phyloP scores from a whole-genome alignment of 2,329 filamentous ascomycete species.

The Penicillium janthinellum region DNA sequence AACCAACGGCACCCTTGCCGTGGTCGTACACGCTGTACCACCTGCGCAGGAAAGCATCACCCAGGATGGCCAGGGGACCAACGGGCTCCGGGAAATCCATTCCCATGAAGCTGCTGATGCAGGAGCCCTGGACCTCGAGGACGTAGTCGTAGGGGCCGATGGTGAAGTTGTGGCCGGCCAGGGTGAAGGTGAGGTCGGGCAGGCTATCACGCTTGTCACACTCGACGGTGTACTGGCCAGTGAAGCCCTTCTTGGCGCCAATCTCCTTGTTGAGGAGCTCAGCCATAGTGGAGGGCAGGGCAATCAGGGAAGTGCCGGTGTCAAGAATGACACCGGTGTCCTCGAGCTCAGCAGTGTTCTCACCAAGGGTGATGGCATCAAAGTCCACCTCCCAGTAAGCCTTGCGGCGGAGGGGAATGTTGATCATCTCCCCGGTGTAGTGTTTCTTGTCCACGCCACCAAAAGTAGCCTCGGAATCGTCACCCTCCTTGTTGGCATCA shows the following conservation, averaged over 20 bases:
- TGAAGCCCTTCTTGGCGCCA: constrained; percentile 95
- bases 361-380: constrained; percentile 85
- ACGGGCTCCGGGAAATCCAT: constrained; percentile 87
- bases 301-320: constrained; percentile 96
- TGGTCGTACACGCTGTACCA: constrained; percentile 94
- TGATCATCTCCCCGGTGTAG: constrained; percentile 82
- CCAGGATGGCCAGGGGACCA: constrained; percentile 91
- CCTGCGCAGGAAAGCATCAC: constrained; percentile 60
- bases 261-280: constrained; percentile 98
- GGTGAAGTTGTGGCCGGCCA: constrained; percentile 89
- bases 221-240: constrained; percentile 94
- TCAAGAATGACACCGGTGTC: constrained; percentile 96
- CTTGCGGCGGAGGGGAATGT: constrained; percentile 94
- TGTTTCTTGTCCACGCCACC: constrained; percentile 83
- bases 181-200: constrained; percentile 87
- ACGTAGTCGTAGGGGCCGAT: constrained; percentile 91
- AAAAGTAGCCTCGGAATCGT: constrained; percentile 84
- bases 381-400: constrained; percentile 99
- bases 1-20: constrained; percentile 81
- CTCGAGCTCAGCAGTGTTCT: constrained; percentile 83
- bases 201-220: constrained; percentile 80
- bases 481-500: constrained; percentile 67
- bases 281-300: constrained; percentile 84
- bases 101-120: constrained; percentile 96
- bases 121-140: constrained; percentile 90